Conservation (phyloP, 306 rosid genomes). For the Fragaria ananassa region DNA sequence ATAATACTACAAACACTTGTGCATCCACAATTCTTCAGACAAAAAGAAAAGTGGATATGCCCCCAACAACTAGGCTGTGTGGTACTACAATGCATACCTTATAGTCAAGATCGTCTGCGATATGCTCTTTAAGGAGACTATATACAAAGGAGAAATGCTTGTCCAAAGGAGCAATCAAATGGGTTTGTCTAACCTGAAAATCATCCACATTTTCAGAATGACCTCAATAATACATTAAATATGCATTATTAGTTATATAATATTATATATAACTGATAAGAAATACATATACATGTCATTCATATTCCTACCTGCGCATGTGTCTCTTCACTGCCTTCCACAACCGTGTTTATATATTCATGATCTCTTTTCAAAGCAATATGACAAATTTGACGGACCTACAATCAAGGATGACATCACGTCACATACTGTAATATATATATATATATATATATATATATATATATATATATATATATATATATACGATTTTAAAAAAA, state of each 20-base stretch:
- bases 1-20: background rate
- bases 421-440: background rate
- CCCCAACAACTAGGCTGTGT: background rate
- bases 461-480: background rate
- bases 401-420: constrained; percentile 24
- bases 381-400: constrained; percentile 94
- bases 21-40: background rate
- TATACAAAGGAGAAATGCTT: constrained; percentile 69
- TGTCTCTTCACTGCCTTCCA: constrained; percentile 85
- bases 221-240: background rate
- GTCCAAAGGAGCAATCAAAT: constrained; percentile 77
- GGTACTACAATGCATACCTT: constrained; percentile 55
- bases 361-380: constrained; percentile 90
- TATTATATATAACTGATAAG: background rate
- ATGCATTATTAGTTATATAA: background rate
- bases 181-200: constrained; percentile 78
- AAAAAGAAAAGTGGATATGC: background rate
- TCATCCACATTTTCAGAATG: constrained; percentile 26
- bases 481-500: background rate
- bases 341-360: constrained; percentile 79
- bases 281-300: background rate
- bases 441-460: background rate
- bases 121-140: constrained; percentile 73
- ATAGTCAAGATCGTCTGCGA: constrained; percentile 82
- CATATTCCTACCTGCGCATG: constrained; percentile 67